phyloP scores from a whole-genome alignment of 2,329 filamentous ascomycete species.

The Colletotrichum plurivorum region DNA sequence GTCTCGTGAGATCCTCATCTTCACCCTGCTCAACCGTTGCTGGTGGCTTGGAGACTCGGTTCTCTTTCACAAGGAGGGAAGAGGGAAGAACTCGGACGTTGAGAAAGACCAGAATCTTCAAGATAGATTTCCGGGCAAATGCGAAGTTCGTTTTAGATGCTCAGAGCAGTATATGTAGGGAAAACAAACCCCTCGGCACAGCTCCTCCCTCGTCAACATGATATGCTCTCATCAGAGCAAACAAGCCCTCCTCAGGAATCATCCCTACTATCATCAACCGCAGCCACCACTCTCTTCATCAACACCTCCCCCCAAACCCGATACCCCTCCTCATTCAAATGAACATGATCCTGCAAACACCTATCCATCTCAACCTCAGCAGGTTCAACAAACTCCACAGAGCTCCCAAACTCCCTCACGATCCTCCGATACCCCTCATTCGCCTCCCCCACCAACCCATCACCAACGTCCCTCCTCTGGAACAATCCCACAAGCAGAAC shows the following conservation, averaged over 20 bases:
- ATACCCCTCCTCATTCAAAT: constrained; percentile 1
- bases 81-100: no score
- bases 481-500: constrained; percentile 2
- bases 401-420: background rate
- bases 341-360: background rate
- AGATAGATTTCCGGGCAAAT: no score
- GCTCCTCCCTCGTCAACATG: no score
- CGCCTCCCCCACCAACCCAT: background rate
- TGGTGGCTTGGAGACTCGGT: no score
- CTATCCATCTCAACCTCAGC: background rate
- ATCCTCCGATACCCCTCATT: background rate
- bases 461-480: background rate
- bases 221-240: no score
- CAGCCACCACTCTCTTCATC: background rate
- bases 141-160: no score
- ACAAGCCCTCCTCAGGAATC: background rate
- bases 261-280: background rate
- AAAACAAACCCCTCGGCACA: no score
- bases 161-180: no score
- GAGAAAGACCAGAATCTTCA: no score
- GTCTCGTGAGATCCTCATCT: no score
- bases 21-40: no score
- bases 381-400: background rate
- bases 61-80: no score
- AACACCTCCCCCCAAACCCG: background rate